These are phyloP conservation scores for Backusella luteola DNA, from an alignment of 192 early-diverging fungal genomes.

Conservation along the genomic window DNA sequence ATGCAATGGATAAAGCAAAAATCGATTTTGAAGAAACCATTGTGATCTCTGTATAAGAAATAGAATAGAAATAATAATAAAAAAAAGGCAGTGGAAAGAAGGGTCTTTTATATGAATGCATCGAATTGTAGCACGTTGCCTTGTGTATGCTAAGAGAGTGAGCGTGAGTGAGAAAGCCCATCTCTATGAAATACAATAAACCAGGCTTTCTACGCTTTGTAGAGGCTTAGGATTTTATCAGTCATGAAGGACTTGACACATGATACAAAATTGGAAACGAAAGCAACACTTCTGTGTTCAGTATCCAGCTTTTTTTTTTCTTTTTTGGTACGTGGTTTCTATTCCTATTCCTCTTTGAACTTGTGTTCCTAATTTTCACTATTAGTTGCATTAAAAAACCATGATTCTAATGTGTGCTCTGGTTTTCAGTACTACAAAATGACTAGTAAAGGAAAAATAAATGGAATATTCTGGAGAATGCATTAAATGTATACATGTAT, in stretches of 20 bases:
- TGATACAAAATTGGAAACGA: neutral
- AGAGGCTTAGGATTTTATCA: neutral
- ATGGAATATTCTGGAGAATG: neutral
- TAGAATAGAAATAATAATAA: neutral
- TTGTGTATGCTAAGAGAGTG: neutral
- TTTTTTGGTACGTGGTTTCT: neutral
- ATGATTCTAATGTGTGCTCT: neutral
- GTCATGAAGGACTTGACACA: neutral
- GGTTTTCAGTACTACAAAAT: neutral
- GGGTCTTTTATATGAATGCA: neutral
- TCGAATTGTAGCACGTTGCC: neutral
- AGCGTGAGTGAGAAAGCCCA: neutral
- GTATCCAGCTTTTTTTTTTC: neutral
- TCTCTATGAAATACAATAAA: neutral
- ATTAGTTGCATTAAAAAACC: neutral
- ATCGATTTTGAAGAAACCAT: slow-evolving; percentile 3
- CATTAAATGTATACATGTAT: neutral
- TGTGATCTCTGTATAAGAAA: neutral
- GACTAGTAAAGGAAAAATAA: neutral
- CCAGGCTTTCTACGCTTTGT: neutral
- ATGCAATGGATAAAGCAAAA: neutral
- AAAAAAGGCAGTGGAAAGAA: neutral
- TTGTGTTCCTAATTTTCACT: neutral
- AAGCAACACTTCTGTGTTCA: neutral
- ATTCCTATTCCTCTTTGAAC: neutral